These are phyloP conservation scores for Intubia oerlemansii DNA, from an alignment of 2,329 filamentous ascomycete genomes.

Conservation along the genomic window DNA sequence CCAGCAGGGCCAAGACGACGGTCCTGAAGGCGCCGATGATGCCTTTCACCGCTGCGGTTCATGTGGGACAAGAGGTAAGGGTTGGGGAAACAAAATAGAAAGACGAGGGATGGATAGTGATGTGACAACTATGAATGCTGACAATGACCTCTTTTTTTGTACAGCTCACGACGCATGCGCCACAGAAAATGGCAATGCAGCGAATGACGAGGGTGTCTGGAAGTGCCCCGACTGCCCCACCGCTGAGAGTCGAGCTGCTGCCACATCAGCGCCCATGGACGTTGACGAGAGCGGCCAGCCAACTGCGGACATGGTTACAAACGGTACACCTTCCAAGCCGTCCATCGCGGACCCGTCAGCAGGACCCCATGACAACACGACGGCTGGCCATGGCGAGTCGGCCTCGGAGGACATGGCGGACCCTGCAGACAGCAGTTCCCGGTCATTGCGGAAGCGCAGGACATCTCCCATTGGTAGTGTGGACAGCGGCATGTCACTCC, in stretches of 20 bases:
- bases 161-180: slow-evolving; percentile 83
- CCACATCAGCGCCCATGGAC: slow-evolving; percentile 8
- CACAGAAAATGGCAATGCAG: slow-evolving; percentile 43
- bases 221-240: slow-evolving; percentile 27
- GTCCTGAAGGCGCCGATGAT: slow-evolving; percentile 64
- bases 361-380: neutral
- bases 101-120: too few relatives aligned
- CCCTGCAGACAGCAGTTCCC: slow-evolving; percentile 28
- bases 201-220: slow-evolving; percentile 29
- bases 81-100: slow-evolving; percentile 11
- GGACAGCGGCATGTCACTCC: slow-evolving; percentile 26
- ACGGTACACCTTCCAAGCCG: neutral
- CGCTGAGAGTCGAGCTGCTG: slow-evolving; percentile 12
- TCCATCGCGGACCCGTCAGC: too few relatives aligned
- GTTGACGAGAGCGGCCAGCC: slow-evolving; percentile 8
- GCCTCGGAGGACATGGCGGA: slow-evolving; percentile 60
- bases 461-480: slow-evolving; percentile 48
- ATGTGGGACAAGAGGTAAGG: neutral
- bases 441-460: slow-evolving; percentile 66
- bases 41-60: slow-evolving; percentile 24
- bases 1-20: slow-evolving; percentile 60
- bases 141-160: slow-evolving; percentile 16
- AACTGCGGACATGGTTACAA: slow-evolving; percentile 16
- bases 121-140: too few relatives aligned
- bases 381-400: slow-evolving; percentile 28